These are phyloP conservation scores for Nectriaceae sp. DNA, from an alignment of 2,329 filamentous ascomycete genomes.

Conservation along the genomic window DNA sequence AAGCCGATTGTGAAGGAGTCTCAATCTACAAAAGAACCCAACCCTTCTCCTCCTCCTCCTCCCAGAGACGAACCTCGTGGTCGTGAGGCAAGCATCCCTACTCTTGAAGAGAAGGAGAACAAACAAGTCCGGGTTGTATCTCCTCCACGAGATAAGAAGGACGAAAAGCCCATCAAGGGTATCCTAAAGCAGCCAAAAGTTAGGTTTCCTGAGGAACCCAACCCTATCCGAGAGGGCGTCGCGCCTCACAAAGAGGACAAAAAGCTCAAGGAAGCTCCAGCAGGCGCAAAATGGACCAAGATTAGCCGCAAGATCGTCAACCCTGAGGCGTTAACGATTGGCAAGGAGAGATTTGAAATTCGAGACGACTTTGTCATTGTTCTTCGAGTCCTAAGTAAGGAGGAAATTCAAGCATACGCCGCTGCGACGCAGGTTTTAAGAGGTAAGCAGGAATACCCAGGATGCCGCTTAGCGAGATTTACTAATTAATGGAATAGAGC, in stretches of 20 bases:
- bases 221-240: conserved; percentile 84
- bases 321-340: conserved; percentile 79
- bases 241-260: conserved; percentile 90
- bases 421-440: conserved; percentile 78
- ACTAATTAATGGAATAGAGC: conserved; percentile 28
- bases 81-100: conserved; percentile 39
- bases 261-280: conserved; percentile 68
- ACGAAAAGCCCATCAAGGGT: conserved; percentile 73
- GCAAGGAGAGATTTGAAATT: conserved; percentile 90
- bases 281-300: conserved; percentile 89
- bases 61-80: conserved; percentile 40
- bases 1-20: not conserved
- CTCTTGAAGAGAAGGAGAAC: conserved; percentile 34
- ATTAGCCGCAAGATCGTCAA: conserved; percentile 88
- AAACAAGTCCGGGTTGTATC: conserved; percentile 70
- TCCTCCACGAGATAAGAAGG: conserved; percentile 64
- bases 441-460: conserved; percentile 53
- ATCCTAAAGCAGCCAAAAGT: conserved; percentile 82
- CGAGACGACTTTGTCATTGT: conserved; percentile 94
- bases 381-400: conserved; percentile 79
- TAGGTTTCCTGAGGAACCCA: conserved; percentile 84
- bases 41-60: conserved; percentile 14
- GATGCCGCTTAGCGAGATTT: not conserved
- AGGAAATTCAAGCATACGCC: conserved; percentile 88
- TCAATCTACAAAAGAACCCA: conserved; percentile 15